Evolutionary conservation across 73 alveolate species (phyloP).

Genomic region (Tetrahymena malaccensis): DNA sequence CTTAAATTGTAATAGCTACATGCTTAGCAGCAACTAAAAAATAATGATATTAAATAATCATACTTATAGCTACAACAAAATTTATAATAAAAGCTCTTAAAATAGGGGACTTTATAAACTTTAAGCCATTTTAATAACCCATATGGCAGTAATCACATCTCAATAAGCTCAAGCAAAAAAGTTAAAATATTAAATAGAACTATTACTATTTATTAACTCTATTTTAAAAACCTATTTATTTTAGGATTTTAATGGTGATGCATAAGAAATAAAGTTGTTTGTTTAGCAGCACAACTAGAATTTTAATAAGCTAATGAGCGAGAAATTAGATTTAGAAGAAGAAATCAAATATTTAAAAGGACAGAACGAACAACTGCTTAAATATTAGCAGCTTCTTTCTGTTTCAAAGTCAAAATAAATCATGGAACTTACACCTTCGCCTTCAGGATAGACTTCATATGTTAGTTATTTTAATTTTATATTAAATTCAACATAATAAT

Average conservation of each 20-base stretch:
- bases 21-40: neutral
- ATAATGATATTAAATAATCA: neutral
- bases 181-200: neutral
- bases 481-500: neutral
- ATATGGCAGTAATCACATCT: neutral
- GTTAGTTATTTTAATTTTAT: neutral
- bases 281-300: neutral
- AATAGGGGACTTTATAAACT: neutral
- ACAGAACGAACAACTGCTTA: neutral
- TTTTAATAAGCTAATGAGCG: neutral
- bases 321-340: neutral
- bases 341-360: neutral
- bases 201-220: neutral
- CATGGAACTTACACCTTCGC: neutral
- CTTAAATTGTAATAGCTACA: neutral
- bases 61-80: neutral
- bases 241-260: neutral
- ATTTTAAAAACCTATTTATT: neutral
- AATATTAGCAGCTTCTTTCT: neutral
- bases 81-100: neutral
- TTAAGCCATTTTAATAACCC: neutral
- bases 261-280: neutral
- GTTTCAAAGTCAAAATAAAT: neutral
- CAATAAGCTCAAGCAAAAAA: neutral
- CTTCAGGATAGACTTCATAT: neutral